These are phyloP conservation scores for Metschnikowia lachancei DNA, from an alignment of 805 yeast genomes.

Conservation along the genomic window DNA sequence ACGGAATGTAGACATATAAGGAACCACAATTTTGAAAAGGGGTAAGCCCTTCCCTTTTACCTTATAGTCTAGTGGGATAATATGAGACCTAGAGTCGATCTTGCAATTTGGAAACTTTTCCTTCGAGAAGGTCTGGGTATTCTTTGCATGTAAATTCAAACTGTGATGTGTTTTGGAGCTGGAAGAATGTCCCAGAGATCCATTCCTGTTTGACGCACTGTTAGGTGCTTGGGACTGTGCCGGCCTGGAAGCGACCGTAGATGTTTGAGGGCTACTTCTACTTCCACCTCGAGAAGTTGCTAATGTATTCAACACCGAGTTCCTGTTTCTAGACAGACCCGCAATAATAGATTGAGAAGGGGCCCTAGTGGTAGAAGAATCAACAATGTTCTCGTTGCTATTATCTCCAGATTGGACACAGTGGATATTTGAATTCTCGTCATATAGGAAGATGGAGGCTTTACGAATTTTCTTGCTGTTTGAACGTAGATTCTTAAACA, in stretches of 20 bases:
- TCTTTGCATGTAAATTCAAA: not conserved
- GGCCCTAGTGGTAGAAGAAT: not conserved
- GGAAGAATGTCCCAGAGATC: not conserved
- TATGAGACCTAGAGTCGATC: conserved; percentile 31
- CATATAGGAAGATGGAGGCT: conserved; percentile 18
- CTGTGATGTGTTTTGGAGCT: not conserved
- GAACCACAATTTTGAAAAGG: conserved; percentile 33
- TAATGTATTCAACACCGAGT: too few species aligned
- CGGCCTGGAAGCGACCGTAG: too few species aligned
- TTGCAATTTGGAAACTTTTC: conserved; percentile 4
- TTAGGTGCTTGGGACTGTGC: too few species aligned
- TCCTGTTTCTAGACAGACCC: too few species aligned
- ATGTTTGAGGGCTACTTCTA: too few species aligned
- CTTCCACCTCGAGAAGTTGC: too few species aligned
- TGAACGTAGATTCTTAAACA: conserved; percentile 29
- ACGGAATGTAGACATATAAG: conserved; percentile 37
- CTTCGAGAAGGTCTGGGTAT: not conserved
- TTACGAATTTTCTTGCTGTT: conserved; percentile 23
- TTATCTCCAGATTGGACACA: conserved; percentile 1
- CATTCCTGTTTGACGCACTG: too few species aligned
- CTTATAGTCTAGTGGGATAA: conserved; percentile 33
- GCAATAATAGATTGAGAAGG: too few species aligned
- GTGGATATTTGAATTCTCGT: conserved; percentile 6
- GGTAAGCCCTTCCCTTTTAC: conserved; percentile 37
- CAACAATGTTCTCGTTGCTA: not conserved